Evolutionary conservation across 192 early-diverging fungal genomes (phyloP), one percentile per base, ranked within the genome.

Genomic region (Backusella parvicylindrica): DNA sequence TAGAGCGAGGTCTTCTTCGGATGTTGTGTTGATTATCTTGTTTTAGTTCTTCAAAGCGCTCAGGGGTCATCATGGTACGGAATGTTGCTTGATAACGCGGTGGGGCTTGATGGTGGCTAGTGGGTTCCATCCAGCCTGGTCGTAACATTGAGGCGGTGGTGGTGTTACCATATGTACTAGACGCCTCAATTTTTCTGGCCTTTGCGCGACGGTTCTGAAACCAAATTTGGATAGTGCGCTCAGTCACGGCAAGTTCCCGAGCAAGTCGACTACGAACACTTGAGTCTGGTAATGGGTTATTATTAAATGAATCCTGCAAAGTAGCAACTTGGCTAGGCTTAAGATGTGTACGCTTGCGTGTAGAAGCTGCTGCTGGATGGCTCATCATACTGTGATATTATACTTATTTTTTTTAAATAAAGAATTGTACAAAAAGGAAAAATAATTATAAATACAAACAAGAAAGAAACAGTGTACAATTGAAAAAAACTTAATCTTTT

Each of bases 181-280:
- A 70, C 35, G 21, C 65, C 43, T 79, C 78, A 70, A 86, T 85
- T 60, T 87, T 86, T 81, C 93, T 91, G 28, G 90, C 83, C 71
- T 95, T 95, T 33, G 92, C 92, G 21, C 93, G 82, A 63, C 91
- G 80, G 82, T 95, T 95, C 77, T 95, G 93, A 78, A 95, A 95
- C 93, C 93, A 95, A 43, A 95, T 91, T 79, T 95, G 93, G 63
- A 95, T 89, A 85, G 75, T 85, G 28, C 93, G 86, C 41, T 86
- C 83, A 3, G 90, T 86, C 87, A 95, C 90, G 47, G 86, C 87
- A 26, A 93, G 78, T 38, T 84, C 78, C 73, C 90, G 85, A 43
- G 90, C 90, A 6, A 95, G 80, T 15, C 81, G 80, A 38, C 87
- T 83, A 18, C 93, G 87, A 49, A 87, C 81, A 53, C 85, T 85